phyloP scores from a whole-genome alignment of 257 asterid species.

The Solanum boliviense region DNA sequence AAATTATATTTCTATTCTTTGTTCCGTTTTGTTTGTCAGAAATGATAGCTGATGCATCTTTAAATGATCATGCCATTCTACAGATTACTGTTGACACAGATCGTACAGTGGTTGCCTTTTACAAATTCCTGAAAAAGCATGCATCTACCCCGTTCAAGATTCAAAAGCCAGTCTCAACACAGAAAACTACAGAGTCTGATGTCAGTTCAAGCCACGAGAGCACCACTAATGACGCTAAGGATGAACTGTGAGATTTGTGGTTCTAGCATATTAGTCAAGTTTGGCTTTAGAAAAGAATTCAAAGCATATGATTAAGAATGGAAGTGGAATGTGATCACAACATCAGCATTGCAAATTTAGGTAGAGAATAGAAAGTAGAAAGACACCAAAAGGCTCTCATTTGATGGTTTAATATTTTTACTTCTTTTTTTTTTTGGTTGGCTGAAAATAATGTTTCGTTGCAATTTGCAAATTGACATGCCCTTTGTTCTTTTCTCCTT shows the following conservation, averaged over 20 bases:
- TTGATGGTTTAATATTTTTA: not conserved
- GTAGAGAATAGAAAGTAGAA: not conserved
- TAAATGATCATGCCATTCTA: not conserved
- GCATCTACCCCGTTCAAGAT: constrained; percentile 87
- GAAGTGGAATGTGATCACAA: not conserved
- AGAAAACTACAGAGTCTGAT: constrained; percentile 14
- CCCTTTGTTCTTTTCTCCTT: not conserved
- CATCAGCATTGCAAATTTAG: not conserved
- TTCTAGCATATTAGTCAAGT: not conserved
- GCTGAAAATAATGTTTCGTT: not conserved
- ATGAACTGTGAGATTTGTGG: constrained; percentile 42
- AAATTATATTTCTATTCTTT: not conserved
- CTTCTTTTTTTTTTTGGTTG: not conserved
- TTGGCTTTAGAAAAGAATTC: not conserved
- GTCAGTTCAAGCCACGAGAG: constrained; percentile 10
- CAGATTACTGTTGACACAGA: constrained; percentile 72
- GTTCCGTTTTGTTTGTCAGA: not conserved
- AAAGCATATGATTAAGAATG: not conserved
- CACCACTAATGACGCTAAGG: constrained; percentile 35
- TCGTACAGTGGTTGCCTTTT: constrained; percentile 81
- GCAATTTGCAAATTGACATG: not conserved
- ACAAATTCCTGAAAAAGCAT: constrained; percentile 91
- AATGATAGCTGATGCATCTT: not conserved
- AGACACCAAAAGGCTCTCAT: not conserved
- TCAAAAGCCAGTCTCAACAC: constrained; percentile 41